A percentile compares a stretch with the other conserved stretches of the same genome.
Evolutionary conservation across 495 filamentous ascomycete genomes (phyloP).

Genomic region (Hypoxylon intermedium): DNA sequence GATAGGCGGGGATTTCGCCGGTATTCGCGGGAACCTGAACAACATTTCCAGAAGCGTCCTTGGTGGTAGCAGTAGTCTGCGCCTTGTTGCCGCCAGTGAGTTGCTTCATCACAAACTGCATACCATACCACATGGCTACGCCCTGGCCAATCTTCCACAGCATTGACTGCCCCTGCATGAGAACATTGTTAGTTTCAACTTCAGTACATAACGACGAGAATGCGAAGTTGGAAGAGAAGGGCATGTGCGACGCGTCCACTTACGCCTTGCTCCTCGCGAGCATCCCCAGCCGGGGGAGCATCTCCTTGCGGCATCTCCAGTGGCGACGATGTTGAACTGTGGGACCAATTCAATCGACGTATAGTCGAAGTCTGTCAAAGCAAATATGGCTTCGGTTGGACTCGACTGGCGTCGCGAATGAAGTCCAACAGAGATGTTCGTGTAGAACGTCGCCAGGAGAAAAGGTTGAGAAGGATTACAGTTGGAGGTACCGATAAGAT

Average conservation of each 20-base stretch:
- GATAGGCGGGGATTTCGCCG: conserved; percentile 67
- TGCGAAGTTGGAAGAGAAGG: background rate
- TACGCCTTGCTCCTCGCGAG: conserved; percentile 49
- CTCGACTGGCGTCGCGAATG: conserved; percentile 8
- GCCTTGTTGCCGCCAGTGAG: conserved; percentile 56
- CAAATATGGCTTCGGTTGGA: conserved; percentile 5
- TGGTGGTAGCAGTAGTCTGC: conserved; percentile 53
- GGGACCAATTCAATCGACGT: conserved; percentile 6
- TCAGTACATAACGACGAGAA: background rate
- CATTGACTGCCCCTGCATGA: conserved; percentile 36
- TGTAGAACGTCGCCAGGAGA: conserved; percentile 17
- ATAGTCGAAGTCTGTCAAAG: conserved; percentile 1
- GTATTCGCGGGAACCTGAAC: conserved; percentile 54
- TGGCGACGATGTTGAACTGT: conserved; percentile 11
- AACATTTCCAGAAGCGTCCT: conserved; percentile 55
- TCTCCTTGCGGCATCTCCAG: conserved; percentile 48
- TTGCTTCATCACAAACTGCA: conserved; percentile 57
- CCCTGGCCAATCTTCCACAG: conserved; percentile 49
- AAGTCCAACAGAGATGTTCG: conserved; percentile 10
- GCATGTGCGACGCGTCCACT: conserved; percentile 33
- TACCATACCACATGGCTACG: conserved; percentile 53
- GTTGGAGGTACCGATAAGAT: too few relatives aligned
- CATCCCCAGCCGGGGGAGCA: conserved; percentile 38
- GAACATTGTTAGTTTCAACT: conserved; percentile 28
- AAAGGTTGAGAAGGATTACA: conserved; percentile 9